Base-by-base conservation (phyloP, 805 yeast species). In the Ogataea trehaloabstinens region DNA sequence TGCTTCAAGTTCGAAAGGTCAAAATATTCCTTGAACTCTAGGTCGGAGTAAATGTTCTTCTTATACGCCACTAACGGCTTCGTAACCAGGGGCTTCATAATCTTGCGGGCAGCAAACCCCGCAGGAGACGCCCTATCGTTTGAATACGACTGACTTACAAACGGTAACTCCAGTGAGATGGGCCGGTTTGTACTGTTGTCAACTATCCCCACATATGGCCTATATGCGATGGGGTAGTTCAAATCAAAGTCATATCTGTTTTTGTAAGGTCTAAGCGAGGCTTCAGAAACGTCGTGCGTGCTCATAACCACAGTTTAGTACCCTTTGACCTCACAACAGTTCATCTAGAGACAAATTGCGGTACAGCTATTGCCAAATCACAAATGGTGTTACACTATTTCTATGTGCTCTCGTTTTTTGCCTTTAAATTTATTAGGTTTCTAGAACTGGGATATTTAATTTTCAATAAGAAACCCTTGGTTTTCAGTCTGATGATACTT, bases 1-100 rank as follows among this genome's bases (percentile, higher is more conserved):
- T 79, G 85, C 37, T 69, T 69, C 51, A 85, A 61, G 54, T 80
- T 78, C 46, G 66, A 67, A 45, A 70, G 50, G 51, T 82, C 87
- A 43, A 84, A 70, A 48, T 82, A 78, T 56, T 84, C 91, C 38
- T 64, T 70, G 56, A 83, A 70, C 54, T 82, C 89, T 48, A 80
- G 65, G 54, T 80, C 85, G 41, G 72, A 64, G 48, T 68, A 69
- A 38, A 71, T 67, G 53, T 74, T 71, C 50, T 53, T 51, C 40
- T 46, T 42, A 40, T 54, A 50, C 17, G 41, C n/a, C 17, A 45
- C 34, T 16, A 41, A 38, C 4, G 56, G 49, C 24, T 40, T 47
- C 19, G 49, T 37, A 12, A 48, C 56, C 31, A 52, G 35, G 5
- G 56, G 56, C 19, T 40, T 48, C 15, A 52, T 36, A 19, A 51